Evolutionary conservation across 495 filamentous ascomycete species (phyloP).

Genomic region (Aspergillus cavernicola): DNA sequence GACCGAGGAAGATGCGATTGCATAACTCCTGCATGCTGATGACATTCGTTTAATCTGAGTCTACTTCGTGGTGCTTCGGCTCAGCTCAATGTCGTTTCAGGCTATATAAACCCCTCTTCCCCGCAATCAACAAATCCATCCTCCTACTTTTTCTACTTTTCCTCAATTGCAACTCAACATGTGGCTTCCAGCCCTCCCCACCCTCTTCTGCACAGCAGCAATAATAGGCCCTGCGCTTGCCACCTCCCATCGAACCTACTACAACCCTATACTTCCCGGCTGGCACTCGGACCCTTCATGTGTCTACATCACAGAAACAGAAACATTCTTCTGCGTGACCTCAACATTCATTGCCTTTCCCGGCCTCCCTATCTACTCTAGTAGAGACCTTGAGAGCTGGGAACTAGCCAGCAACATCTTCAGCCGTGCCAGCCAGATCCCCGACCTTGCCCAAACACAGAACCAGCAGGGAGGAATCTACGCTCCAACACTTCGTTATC

Average conservation of each 20-base stretch:
- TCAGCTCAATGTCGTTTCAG: neutral
- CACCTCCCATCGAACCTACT: neutral
- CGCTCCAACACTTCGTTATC: conserved; percentile 25
- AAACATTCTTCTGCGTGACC: conserved; percentile 22
- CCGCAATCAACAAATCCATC: too few species aligned
- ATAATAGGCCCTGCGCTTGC: too few species aligned
- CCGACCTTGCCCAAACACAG: conserved; percentile 12
- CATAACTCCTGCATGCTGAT: neutral
- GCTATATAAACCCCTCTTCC: neutral
- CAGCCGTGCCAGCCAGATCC: conserved; percentile 13
- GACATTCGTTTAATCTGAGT: conserved; percentile 6
- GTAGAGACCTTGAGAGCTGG: conserved; percentile 23
- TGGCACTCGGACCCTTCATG: conserved; percentile 28
- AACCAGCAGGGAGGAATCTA: conserved; percentile 20
- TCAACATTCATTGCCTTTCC: conserved; percentile 24
- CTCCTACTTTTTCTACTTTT: too few species aligned
- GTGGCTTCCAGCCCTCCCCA: neutral
- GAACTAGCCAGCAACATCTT: conserved; percentile 23
- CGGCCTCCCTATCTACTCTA: conserved; percentile 25
- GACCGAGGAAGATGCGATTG: too few species aligned
- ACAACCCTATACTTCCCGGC: conserved; percentile 26
- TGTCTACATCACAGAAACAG: conserved; percentile 14
- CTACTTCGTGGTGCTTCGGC: too few species aligned
- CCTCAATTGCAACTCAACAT: neutral
- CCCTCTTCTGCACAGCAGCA: neutral